These are phyloP conservation scores for Naegleria gruberi DNA, from an alignment of 208 protist genomes.

Conservation along the genomic window DNA sequence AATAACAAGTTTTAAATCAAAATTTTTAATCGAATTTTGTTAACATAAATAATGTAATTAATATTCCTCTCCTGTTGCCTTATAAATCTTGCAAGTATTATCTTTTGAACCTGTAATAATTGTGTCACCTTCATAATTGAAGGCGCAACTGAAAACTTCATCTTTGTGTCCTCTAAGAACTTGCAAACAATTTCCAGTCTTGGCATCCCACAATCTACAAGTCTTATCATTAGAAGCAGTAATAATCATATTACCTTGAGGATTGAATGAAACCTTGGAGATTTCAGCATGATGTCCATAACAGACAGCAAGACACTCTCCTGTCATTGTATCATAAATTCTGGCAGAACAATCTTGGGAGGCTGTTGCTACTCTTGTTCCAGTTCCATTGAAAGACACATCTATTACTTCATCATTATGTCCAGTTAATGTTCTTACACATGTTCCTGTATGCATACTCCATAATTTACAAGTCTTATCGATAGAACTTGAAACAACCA, in stretches of 20 bases:
- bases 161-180: slow-evolving; percentile 85
- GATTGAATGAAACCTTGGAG: slow-evolving; percentile 86
- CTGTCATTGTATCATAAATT: slow-evolving; percentile 77
- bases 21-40: no score
- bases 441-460: slow-evolving; percentile 75
- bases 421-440: slow-evolving; percentile 70
- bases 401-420: slow-evolving; percentile 87
- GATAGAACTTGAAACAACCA: slow-evolving; percentile 80
- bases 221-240: slow-evolving; percentile 81
- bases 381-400: slow-evolving; percentile 73
- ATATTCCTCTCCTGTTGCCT: neutral
- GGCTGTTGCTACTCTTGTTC: slow-evolving; percentile 74
- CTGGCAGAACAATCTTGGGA: slow-evolving; percentile 82
- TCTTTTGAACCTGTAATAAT: slow-evolving; percentile 92
- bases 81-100: slow-evolving; percentile 85
- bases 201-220: slow-evolving; percentile 78
- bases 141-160: slow-evolving; percentile 88
- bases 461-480: slow-evolving; percentile 88
- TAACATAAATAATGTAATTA: neutral
- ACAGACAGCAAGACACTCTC: slow-evolving; percentile 66
- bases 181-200: slow-evolving; percentile 70
- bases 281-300: slow-evolving; percentile 85
- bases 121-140: slow-evolving; percentile 84
- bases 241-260: slow-evolving; percentile 83
- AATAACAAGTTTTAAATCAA: neutral